A percentile compares a stretch with the other conserved stretches of the same genome.
phyloP scores from a whole-genome alignment of 169 alveolate species.

The Miamiensis avidus region DNA sequence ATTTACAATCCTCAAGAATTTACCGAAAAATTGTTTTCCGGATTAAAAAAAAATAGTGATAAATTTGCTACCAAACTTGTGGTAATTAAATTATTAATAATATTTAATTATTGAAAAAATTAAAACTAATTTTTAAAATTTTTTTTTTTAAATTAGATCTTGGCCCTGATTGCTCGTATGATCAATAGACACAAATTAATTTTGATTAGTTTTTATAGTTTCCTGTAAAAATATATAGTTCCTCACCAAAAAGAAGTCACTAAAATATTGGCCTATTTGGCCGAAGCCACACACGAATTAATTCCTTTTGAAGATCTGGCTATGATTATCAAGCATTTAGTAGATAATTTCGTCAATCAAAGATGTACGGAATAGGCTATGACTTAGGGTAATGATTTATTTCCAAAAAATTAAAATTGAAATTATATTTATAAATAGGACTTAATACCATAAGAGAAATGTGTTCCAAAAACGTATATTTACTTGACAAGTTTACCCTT shows the following conservation, averaged over 20 bases:
- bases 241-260: conserved; percentile 42
- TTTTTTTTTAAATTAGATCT: background rate
- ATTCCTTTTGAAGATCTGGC: conserved; percentile 39
- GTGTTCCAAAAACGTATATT: conserved; percentile 17
- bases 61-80: conserved; percentile 36
- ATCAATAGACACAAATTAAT: conserved; percentile 41
- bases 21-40: conserved; percentile 33
- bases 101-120: too few species aligned
- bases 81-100: background rate
- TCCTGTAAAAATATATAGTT: conserved; percentile 29
- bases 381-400: too few species aligned
- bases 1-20: conserved; percentile 49
- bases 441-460: conserved; percentile 40
- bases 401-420: too few species aligned
- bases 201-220: conserved; percentile 27
- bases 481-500: conserved; percentile 23
- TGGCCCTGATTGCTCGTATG: conserved; percentile 35
- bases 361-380: conserved; percentile 43
- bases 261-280: conserved; percentile 37
- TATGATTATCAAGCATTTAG: conserved; percentile 23
- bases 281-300: conserved; percentile 35
- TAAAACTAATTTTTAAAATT: too few species aligned
- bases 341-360: conserved; percentile 37
- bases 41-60: conserved; percentile 37
- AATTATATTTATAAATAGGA: too few species aligned